Evolutionary conservation across 2,329 filamentous ascomycete species (phyloP), one percentile per base, ranked within the genome.

Genomic region (Exophiala sp.): DNA sequence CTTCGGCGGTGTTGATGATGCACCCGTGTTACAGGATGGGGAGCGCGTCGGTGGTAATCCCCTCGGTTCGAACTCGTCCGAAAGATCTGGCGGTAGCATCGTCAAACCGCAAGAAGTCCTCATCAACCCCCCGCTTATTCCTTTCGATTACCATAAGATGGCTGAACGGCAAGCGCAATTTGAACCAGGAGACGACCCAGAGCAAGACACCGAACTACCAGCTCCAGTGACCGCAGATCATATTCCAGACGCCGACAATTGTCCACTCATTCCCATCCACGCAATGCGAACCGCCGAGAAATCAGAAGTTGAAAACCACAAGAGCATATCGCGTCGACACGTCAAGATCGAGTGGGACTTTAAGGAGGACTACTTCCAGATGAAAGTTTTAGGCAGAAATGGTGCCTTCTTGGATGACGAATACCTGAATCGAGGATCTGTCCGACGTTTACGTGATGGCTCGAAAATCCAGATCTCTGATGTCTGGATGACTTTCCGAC

Each of bases 241-340:
- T 50, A 54, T 65, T 43, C 62, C 62, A 2, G 56, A 63, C 35
- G 58, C 58, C n/a, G 39, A 60, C 40, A 58, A 58, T 33, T 62
- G 61, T 45, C 62, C 62, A 11, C 53, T 82, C 5, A 78, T 86
- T 43, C 81, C 82, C 4, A 82, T 86, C 33, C 83, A 82, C 16
- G 77, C 77, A 1, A 69, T 24, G 74, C 74, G 12, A 65, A 71
- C 35, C 42, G 77, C 72, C 40, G 69, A 62, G 52, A 70, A 76
- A 2, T 57, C 57, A 21, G 63, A 65, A 36, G 47, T 62, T 5
- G 73, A 73, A 10, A 75, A 75, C 12, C 79, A 83, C 59, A 80
- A 78, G 57, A 78, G 77, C 40, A 85, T 86, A 33, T 86, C 83
- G 3, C 75, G 82, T 20, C 77, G 82, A 62, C 83, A 86, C 64